Evolutionary conservation across 257 asterid species (phyloP).

Genomic region (Solanum infundibuliforme): DNA sequence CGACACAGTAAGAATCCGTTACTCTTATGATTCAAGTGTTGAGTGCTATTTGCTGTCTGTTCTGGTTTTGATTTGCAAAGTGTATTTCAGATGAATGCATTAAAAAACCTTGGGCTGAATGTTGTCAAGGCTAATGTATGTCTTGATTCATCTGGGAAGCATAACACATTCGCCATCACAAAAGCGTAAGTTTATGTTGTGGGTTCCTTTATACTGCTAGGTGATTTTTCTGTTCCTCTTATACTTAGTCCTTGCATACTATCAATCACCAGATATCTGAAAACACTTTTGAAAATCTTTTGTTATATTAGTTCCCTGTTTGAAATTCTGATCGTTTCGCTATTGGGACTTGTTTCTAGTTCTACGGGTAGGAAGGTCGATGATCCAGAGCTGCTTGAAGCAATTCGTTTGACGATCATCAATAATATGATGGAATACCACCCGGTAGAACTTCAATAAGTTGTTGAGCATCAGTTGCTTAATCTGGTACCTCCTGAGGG

Average conservation of each 20-base stretch:
- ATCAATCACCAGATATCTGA: not conserved
- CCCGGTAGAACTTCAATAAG: constrained; percentile 45
- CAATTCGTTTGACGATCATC: constrained; percentile 96
- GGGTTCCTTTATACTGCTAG: not conserved
- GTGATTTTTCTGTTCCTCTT: not conserved
- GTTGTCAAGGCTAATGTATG: constrained; percentile 87
- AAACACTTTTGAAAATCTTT: not conserved
- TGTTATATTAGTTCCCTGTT: not conserved
- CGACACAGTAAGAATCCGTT: constrained; percentile 51
- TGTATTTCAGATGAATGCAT: constrained; percentile 72
- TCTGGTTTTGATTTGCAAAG: constrained; percentile 1
- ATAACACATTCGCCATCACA: constrained; percentile 84
- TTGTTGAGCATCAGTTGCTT: not conserved
- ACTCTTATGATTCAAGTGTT: not conserved
- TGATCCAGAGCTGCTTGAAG: constrained; percentile 96
- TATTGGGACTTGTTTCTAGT: constrained; percentile 23
- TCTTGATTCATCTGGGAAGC: constrained; percentile 95
- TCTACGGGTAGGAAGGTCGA: constrained; percentile 84
- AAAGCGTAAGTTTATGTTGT: constrained; percentile 48
- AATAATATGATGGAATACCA: constrained; percentile 85
- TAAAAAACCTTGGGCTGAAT: constrained; percentile 74
- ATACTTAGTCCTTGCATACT: not conserved
- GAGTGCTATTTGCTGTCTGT: not conserved
- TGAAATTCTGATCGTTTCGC: not conserved
- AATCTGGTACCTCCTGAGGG: not conserved